Conservation (phyloP, 75 land plant genomes). For the Cunninghamia lanceolata region DNA sequence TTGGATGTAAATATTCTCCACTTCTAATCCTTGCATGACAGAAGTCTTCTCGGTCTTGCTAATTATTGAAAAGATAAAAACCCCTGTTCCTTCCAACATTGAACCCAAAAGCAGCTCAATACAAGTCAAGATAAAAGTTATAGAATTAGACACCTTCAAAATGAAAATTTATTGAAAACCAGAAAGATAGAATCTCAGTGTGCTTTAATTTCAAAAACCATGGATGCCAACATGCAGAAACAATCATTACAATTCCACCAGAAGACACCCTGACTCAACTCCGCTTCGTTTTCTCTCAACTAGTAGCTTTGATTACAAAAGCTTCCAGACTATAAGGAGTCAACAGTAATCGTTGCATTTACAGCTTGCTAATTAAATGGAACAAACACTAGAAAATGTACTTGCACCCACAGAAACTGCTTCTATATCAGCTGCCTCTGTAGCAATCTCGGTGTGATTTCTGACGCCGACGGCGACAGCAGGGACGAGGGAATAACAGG, state of each 20-base stretch:
- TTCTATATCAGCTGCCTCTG: not conserved
- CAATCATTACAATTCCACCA: not conserved
- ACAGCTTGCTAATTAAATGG: not conserved
- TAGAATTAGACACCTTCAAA: not conserved
- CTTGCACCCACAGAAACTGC: not conserved
- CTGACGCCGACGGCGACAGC: slow-evolving; percentile 9
- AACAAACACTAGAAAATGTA: not conserved
- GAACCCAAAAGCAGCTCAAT: not conserved
- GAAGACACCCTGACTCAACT: not conserved
- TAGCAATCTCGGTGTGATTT: not conserved
- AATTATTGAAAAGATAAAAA: not conserved
- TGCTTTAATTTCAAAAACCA: not conserved
- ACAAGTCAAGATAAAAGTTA: not conserved
- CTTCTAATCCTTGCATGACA: not conserved
- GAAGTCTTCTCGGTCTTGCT: not conserved
- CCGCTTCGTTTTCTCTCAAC: not conserved
- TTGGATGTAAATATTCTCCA: not conserved
- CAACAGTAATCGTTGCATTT: not conserved
- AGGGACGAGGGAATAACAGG: slow-evolving; percentile 40
- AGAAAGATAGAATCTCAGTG: not conserved
- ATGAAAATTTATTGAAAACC: not conserved
- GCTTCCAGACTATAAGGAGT: not conserved
- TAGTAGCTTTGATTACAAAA: not conserved
- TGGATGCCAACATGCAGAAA: not conserved
- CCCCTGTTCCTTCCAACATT: not conserved